Evolutionary conservation across 208 protist genomes (phyloP), one percentile per base, ranked within the genome.

Genomic region (Acanthamoeba triangularis): DNA sequence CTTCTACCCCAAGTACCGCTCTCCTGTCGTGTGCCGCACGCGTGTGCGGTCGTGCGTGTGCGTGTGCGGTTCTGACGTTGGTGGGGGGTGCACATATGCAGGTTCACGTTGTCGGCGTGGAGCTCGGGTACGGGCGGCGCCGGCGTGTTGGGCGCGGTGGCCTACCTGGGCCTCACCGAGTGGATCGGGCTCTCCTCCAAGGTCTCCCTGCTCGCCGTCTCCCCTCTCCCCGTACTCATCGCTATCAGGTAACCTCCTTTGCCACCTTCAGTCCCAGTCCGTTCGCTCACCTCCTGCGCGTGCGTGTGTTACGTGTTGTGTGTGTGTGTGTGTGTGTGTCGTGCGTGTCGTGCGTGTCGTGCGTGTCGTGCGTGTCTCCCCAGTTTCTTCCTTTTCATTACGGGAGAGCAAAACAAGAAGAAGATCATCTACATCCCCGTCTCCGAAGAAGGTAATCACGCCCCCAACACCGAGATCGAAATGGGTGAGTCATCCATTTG

Each of bases 31-130:
- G 49, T 54, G 49, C 10, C n/a, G 30, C 3, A 5, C 8, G 37
- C 10, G 25, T 37, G 49, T 54, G 49, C 14, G 49, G 7, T 10
- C 0, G 49, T 54, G 49, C 14, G 49, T 52, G 49, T 52, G 49
- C 11, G 49, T 54, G 49, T 54, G 49, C 14, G 49, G 1, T 10
- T 54, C 13, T 54, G 49, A 41, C 14, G 49, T 54, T 0, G 7
- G 49, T 54, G 49, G 1, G 7, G 49, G 2, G 49, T 54, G 49
- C 0, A 1, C 14, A 18, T 8, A 18, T 8, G 49, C 49, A 84
- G 74, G 33, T 49, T 61, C 78, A 87, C 61, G 69, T 25, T 95
- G 23, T 69, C 63, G 7, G 94, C 56, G 59, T 95, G 92, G 92
- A 76, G 52, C 23, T 85, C 80, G 10, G 82, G 82, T 23, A 95